Conservation (phyloP, 495 filamentous ascomycete species). For the Ramalina peruviana region DNA sequence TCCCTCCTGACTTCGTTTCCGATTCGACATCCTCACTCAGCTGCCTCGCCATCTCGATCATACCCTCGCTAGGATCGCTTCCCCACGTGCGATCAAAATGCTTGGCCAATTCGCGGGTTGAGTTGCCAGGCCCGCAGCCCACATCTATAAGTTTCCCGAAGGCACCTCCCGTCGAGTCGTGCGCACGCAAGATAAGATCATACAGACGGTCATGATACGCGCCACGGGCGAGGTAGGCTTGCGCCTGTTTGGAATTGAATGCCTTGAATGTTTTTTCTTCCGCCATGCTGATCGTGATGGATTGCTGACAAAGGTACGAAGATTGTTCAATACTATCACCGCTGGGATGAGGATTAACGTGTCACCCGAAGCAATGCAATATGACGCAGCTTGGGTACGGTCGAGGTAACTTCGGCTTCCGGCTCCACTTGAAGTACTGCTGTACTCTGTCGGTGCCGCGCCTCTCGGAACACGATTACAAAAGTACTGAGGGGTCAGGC, state of each 20-base stretch:
- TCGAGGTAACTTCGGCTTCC: too few species aligned
- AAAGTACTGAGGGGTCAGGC: too few species aligned
- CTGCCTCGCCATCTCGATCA: slow-evolving; percentile 34
- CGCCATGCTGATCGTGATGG: not conserved
- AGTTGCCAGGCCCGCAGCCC: slow-evolving; percentile 42
- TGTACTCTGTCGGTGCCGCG: too few species aligned
- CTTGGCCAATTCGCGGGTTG: slow-evolving; percentile 23
- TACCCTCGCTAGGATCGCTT: slow-evolving; percentile 36
- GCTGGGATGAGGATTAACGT: too few species aligned
- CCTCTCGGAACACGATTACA: too few species aligned
- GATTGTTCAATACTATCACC: too few species aligned
- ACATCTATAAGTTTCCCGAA: slow-evolving; percentile 35
- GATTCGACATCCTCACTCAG: slow-evolving; percentile 21
- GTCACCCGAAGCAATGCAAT: too few species aligned
- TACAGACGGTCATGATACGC: slow-evolving; percentile 31
- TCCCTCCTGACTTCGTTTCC: slow-evolving; percentile 8
- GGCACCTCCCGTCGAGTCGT: slow-evolving; percentile 33
- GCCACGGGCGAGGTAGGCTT: slow-evolving; percentile 30
- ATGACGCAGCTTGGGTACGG: too few species aligned
- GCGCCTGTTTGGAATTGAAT: slow-evolving; percentile 30
- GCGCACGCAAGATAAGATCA: slow-evolving; percentile 33
- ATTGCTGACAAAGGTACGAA: too few species aligned
- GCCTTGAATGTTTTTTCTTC: slow-evolving; percentile 30
- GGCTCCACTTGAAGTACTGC: too few species aligned
- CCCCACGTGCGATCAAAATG: slow-evolving; percentile 36